Evolutionary conservation across 2,329 filamentous ascomycete genomes (phyloP), one percentile per base, ranked within the genome.

Genomic region (Leptographium radiaticola): DNA sequence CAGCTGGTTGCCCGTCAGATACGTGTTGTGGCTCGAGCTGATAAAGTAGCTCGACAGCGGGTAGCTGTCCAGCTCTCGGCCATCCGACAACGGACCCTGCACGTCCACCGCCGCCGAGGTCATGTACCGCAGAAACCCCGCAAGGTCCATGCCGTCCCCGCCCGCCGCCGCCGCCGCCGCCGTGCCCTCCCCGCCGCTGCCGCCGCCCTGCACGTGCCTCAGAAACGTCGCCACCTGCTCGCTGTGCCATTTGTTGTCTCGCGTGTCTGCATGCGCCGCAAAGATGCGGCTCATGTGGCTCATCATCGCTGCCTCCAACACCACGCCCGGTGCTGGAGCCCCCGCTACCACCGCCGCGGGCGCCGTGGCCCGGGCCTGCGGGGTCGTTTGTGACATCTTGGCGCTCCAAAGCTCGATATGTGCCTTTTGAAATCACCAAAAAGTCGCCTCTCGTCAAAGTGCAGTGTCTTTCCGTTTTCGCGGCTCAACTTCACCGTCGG

Each of bases 21-120:
- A 96, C 0, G 90, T 96, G 69, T 96, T 96, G 74, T 96, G 90
- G 54, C 89, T 95, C 62, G 88, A 95, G 58, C 85, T 94, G 65
- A 96, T 88, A 69, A 89, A 95, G 69, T 96, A 96, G 69, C 89
- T 89, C 56, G 89, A 86, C 58, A 96, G 71, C 0, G 90, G 90
- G 62, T 83, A 85, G 47, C 36, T 34, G 51, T 88, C 80, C 53
- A 93, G 76, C 53, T 81, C 76, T 53, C 71, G 64, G 6, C 16
- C 33, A 2, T 68, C 58, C 30, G 63, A 61, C 20, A 66, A 66
- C 2, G 73, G 72, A 1, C 67, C 68, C 18, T 70, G 67, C 39
- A 69, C 67, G 44, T 72, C 68, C 53, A 71, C 68, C 13, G 71
- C 69, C 4, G 70, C 57, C 31, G 77, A 80, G 4, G 71, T 73